A percentile compares a stretch with the other conserved stretches of the same genome.
phyloP scores from a whole-genome alignment of 2,329 filamentous ascomycete species.

The Graphilbum ipis-grandicollis region DNA sequence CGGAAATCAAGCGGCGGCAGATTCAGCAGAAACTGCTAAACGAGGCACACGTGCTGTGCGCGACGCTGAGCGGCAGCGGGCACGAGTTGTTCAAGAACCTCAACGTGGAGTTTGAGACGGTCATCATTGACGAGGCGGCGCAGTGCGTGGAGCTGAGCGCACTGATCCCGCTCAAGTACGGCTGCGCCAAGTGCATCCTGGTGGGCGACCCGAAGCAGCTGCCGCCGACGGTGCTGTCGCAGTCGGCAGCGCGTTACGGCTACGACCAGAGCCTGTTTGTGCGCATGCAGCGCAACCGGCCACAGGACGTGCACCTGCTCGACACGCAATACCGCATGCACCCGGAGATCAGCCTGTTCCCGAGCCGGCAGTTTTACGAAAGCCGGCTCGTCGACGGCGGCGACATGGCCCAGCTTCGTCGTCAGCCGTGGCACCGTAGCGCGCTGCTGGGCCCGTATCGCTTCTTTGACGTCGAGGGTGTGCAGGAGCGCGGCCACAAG shows the following conservation, averaged over 20 bases:
- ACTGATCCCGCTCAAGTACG: constrained; percentile 92
- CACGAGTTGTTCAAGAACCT: constrained; percentile 95
- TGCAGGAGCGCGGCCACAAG: constrained; percentile 62
- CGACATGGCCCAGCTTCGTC: constrained; percentile 61
- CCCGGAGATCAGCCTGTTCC: constrained; percentile 84
- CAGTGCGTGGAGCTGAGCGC: constrained; percentile 97
- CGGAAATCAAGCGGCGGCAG: constrained; percentile 66
- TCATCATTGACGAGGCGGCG: constrained; percentile 94
- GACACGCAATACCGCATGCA: constrained; percentile 99
- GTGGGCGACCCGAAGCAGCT: constrained; percentile 97
- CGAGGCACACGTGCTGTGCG: constrained; percentile 80
- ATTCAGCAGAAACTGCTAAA: constrained; percentile 86
- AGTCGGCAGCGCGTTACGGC: constrained; percentile 78
- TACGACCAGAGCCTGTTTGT: constrained; percentile 98
- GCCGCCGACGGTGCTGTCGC: constrained; percentile 87
- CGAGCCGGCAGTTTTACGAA: constrained; percentile 85
- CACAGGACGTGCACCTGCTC: constrained; percentile 77
- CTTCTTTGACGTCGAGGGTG: constrained; percentile 90
- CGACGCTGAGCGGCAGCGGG: constrained; percentile 85
- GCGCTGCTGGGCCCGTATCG: constrained; percentile 76
- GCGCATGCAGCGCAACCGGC: constrained; percentile 88
- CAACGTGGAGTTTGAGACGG: constrained; percentile 93
- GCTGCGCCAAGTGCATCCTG: constrained; percentile 88
- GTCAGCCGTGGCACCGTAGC: constrained; percentile 69
- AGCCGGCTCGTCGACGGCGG: constrained; percentile 68